Evolutionary conservation across 129 eudicot genomes (phyloP).

Genomic region (Heracleum sosnowskyi): DNA sequence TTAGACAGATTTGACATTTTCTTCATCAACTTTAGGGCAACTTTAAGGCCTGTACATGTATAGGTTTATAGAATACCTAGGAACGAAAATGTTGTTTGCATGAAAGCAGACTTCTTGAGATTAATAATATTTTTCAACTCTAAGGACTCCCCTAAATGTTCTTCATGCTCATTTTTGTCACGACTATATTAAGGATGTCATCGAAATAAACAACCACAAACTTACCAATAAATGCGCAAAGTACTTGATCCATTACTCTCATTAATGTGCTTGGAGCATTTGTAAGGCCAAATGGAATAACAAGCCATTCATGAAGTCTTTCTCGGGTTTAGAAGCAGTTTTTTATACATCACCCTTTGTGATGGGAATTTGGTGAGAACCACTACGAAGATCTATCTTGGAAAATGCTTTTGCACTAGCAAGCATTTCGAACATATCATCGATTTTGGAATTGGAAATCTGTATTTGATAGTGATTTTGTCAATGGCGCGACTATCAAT

Average conservation of each 20-base stretch:
- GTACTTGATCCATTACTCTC: not conserved
- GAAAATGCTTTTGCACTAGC: not conserved
- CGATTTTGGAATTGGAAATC: not conserved
- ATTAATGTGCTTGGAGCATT: slow-evolving; percentile 9
- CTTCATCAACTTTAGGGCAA: no score
- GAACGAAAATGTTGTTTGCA: no score
- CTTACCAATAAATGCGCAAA: not conserved
- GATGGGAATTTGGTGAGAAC: slow-evolving; percentile 2
- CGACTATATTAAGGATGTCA: not conserved
- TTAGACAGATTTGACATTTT: no score
- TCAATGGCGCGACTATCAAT: slow-evolving; percentile 4
- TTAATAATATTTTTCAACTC: no score
- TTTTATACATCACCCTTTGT: slow-evolving; percentile 11
- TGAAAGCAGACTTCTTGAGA: no score
- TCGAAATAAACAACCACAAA: not conserved
- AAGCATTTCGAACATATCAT: slow-evolving; percentile 8
- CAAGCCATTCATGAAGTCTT: slow-evolving; percentile 14
- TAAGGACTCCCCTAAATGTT: not conserved
- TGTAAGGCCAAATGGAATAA: slow-evolving; percentile 8
- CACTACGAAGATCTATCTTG: slow-evolving; percentile 1
- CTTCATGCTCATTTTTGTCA: not conserved
- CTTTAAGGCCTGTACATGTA: no score
- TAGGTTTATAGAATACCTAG: no score
- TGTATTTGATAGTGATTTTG: slow-evolving; percentile 9
- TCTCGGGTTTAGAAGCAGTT: slow-evolving; percentile 4